Conservation (phyloP, 805 yeast species). For the Hanseniaspora osmophila region DNA sequence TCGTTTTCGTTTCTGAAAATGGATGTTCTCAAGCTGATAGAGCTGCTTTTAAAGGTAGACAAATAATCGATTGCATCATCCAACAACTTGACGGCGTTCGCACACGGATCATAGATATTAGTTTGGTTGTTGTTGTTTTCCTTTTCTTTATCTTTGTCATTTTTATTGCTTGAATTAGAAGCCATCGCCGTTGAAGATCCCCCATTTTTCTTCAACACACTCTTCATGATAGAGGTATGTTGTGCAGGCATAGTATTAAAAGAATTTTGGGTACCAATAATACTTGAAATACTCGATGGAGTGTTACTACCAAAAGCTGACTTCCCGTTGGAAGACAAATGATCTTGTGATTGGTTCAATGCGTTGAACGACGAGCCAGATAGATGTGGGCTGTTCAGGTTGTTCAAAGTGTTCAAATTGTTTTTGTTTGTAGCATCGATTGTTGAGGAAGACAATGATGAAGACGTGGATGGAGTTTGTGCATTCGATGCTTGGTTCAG, state of each 20-base stretch:
- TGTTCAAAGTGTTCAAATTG: no score
- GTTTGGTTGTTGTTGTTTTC: slow-evolving; percentile 25
- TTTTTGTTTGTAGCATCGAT: slow-evolving; percentile 11
- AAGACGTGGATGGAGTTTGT: neutral
- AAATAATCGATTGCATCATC: slow-evolving; percentile 34
- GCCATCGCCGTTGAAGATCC: slow-evolving; percentile 6
- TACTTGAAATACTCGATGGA: slow-evolving; percentile 10
- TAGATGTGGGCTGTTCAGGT: no score
- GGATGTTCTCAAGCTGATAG: slow-evolving; percentile 26
- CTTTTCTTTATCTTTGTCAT: slow-evolving; percentile 22
- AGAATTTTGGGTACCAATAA: slow-evolving; percentile 8
- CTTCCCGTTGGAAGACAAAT: no score
- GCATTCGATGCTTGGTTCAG: no score
- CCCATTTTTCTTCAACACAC: neutral
- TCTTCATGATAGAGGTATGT: slow-evolving; percentile 16
- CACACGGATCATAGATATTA: slow-evolving; percentile 33
- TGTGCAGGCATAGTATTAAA: slow-evolving; percentile 8
- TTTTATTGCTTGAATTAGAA: slow-evolving; percentile 11
- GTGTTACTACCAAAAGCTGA: no score
- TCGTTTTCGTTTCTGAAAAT: slow-evolving; percentile 15
- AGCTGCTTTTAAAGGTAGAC: slow-evolving; percentile 23
- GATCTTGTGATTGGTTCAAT: no score
- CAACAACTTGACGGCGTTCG: slow-evolving; percentile 32
- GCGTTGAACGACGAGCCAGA: no score
- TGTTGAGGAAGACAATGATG: slow-evolving; percentile 4